A percentile compares a stretch with the other conserved stretches of the same genome.
Conservation (phyloP, 2,329 filamentous ascomycete genomes). For the Coniella lustricola region DNA sequence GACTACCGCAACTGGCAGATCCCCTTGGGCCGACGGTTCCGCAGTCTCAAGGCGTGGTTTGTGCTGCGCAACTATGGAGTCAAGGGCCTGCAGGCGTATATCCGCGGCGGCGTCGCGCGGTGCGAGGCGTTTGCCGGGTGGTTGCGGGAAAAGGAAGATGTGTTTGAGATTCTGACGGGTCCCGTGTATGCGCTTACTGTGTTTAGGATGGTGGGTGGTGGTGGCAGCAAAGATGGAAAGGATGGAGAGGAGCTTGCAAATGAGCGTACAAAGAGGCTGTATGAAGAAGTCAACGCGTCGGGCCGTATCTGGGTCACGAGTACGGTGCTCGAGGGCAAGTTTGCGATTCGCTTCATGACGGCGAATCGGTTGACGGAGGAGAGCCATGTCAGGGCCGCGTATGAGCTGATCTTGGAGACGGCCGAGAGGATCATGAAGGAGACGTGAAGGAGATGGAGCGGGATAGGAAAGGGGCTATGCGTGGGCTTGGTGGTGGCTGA, state of each 20-base stretch:
- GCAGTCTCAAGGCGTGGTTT: constrained; percentile 91
- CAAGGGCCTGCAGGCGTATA: constrained; percentile 64
- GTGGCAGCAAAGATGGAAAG: constrained; percentile 11
- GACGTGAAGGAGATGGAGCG: not conserved
- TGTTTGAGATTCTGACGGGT: constrained; percentile 69
- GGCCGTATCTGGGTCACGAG: constrained; percentile 78
- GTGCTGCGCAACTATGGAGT: constrained; percentile 74
- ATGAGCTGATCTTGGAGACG: constrained; percentile 62
- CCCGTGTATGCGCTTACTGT: constrained; percentile 76
- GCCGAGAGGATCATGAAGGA: constrained; percentile 47
- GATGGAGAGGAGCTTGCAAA: constrained; percentile 52
- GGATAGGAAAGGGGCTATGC: not conserved
- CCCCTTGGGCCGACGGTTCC: constrained; percentile 80
- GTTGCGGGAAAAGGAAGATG: constrained; percentile 51
- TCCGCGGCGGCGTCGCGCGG: constrained; percentile 59
- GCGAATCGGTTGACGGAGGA: constrained; percentile 64
- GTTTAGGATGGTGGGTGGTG: constrained; percentile 49
- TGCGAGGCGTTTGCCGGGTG: constrained; percentile 64
- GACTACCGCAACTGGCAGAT: constrained; percentile 99
- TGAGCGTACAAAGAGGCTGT: constrained; percentile 63
- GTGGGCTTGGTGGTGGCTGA: too few relatives aligned
- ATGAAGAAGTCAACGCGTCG: constrained; percentile 63
- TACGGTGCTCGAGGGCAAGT: constrained; percentile 63
- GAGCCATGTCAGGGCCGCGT: constrained; percentile 64
- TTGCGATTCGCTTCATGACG: constrained; percentile 76